Evolutionary conservation across 1,139 yeast genomes (phyloP), one percentile per base, ranked within the genome.

Genomic region (Suzukiozyma palmioleophila): DNA sequence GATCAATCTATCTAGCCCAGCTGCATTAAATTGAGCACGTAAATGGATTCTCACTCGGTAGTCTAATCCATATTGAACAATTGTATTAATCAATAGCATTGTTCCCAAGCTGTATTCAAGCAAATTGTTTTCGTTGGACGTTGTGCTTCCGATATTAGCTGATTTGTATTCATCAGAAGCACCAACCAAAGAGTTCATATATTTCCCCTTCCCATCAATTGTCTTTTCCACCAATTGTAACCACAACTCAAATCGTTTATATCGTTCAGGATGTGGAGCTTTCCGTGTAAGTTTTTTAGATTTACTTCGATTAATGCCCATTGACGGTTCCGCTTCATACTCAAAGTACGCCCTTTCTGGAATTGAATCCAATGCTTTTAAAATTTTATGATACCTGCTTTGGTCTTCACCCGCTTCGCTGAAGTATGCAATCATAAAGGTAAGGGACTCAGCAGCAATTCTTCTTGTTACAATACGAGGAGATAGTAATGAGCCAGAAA

Each of bases 101-200:
- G 96, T 83, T 13, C 90, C 78, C 37, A 83, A 69, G 27, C 92
- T 81, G 59, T 90, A 92, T 46, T 90, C 97, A 50, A 81, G 66
- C 24, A 92, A 71, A 39, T 84, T 80, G 47, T 78, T 79, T 53
- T 89, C 96, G 12, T 57, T 45, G 32, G 59, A 60, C 18, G 59
- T 56, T 3, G 70, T 63, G 2, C 73, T 57, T 1, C 88, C 87
- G 8, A 78, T 72, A 45, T 60, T 61, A 15, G 70, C 69, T 11
- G 77, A 67, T 45, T 81, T 80, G 41, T 81, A 72, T 49, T 92
- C 97, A n/a, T 84, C 95, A 45, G 90, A 82, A 1, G 97, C 96
- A 1, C 97, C 97, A 8, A 92, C 97, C 50, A 84, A 64, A 0
- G 96, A 86, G 12, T 96, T 95, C 73, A 84, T 73, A 44, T 68